Percentiles rank a stretch among this genome's conserved stretches.
These are phyloP conservation scores for Sphaerobolus stellatus DNA, from an alignment of 1,284 basidiomycete species.

Conservation along the genomic window DNA sequence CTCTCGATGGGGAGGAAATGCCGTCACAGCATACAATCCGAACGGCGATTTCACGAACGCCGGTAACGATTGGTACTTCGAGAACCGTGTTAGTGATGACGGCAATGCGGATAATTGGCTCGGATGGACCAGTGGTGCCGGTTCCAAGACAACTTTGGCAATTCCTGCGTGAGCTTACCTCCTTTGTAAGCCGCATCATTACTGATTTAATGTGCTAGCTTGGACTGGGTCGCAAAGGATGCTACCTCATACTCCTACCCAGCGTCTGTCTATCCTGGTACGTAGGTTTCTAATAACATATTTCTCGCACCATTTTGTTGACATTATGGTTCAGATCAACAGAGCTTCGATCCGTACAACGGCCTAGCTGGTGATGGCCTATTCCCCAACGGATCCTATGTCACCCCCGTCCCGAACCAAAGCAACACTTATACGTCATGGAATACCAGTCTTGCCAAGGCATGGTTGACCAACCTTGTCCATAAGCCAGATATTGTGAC, in stretches of 20 bases:
- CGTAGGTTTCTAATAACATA: constrained; percentile 9
- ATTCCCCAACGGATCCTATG: constrained; percentile 44
- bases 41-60: constrained; percentile 51
- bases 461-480: constrained; percentile 42
- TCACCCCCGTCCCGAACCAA: constrained; percentile 38
- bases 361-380: constrained; percentile 45
- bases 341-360: constrained; percentile 45
- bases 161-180: constrained; percentile 46
- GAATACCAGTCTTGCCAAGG: constrained; percentile 42
- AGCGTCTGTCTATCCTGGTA: constrained; percentile 40
- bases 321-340: constrained; percentile 35
- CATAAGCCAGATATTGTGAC: constrained; percentile 47
- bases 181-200: neutral
- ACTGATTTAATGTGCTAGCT: constrained; percentile 26
- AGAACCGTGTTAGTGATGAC: constrained; percentile 41
- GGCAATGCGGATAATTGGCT: constrained; percentile 45
- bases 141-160: constrained; percentile 43
- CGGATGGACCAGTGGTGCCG: constrained; percentile 44
- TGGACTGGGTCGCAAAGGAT: constrained; percentile 56
- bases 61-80: constrained; percentile 54
- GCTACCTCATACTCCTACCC: constrained; percentile 50
- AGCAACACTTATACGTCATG: constrained; percentile 42
- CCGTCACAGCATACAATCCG: constrained; percentile 53
- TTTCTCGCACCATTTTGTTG: neutral
- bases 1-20: constrained; percentile 54